A percentile compares a stretch with the other conserved stretches of the same genome.
Conservation (phyloP, 2,329 filamentous ascomycete genomes). For the Ploettnerulaceae sp. region DNA sequence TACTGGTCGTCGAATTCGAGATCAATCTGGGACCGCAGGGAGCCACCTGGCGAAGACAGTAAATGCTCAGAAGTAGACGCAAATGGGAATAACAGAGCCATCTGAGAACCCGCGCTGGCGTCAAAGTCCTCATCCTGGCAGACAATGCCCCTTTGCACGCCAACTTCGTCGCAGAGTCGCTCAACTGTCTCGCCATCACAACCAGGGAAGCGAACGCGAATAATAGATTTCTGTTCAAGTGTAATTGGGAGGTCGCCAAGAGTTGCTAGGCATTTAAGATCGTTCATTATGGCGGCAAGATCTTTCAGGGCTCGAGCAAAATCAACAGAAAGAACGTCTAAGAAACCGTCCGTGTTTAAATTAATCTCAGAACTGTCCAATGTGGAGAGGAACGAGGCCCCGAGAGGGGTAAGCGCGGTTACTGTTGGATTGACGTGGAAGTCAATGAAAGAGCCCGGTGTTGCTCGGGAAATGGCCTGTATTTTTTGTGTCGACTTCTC, state of each 20-base stretch:
- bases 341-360: constrained; percentile 75
- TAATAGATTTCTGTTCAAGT: constrained; percentile 57
- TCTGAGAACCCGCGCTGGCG: constrained; percentile 57
- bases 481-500: constrained; percentile 68
- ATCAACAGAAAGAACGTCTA: constrained; percentile 80
- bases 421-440: constrained; percentile 86
- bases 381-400: constrained; percentile 40
- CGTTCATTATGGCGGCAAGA: constrained; percentile 70
- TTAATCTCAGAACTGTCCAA: constrained; percentile 47
- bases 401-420: constrained; percentile 75
- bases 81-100: constrained; percentile 82
- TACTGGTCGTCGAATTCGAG: constrained; percentile 30
- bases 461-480: constrained; percentile 48
- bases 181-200: constrained; percentile 82
- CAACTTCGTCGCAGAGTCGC: constrained; percentile 77
- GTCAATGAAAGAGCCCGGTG: constrained; percentile 78
- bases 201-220: constrained; percentile 82
- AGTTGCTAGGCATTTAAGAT: constrained; percentile 70
- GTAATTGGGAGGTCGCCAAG: constrained; percentile 81
- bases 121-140: constrained; percentile 74
- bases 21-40: constrained; percentile 40
- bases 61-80: constrained; percentile 56
- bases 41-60: constrained; percentile 31
- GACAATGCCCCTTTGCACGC: constrained; percentile 74
- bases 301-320: constrained; percentile 85